phyloP scores from a whole-genome alignment of 2,329 filamentous ascomycete genomes.

The Fusarium mangiferae region DNA sequence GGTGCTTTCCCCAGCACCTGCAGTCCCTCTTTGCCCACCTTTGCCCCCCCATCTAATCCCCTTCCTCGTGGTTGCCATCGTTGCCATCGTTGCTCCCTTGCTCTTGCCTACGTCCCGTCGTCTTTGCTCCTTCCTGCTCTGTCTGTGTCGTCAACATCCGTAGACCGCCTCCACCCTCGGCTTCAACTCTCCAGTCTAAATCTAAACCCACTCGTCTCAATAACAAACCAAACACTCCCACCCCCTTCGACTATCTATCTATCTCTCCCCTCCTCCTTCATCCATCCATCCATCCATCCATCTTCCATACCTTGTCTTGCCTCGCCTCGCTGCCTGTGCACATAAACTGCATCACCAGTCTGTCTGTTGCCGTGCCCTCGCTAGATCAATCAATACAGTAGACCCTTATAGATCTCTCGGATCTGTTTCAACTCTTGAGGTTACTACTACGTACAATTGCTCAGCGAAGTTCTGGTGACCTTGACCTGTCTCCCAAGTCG shows the following conservation, averaged over 20 bases:
- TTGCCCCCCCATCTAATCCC: conserved; percentile 35
- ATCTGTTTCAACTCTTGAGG: conserved; percentile 28
- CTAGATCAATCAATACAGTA: conserved; percentile 30
- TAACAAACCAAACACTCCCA: conserved; percentile 40
- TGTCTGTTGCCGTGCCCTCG: conserved; percentile 10
- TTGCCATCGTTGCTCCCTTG: conserved; percentile 38
- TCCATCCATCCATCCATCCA: neutral
- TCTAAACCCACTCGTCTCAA: conserved; percentile 32
- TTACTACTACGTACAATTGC: conserved; percentile 24
- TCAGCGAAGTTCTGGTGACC: conserved; percentile 31
- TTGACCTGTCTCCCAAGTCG: conserved; percentile 30
- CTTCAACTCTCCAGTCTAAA: conserved; percentile 31
- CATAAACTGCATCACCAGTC: conserved; percentile 13
- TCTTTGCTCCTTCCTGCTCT: conserved; percentile 18
- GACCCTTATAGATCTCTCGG: conserved; percentile 27
- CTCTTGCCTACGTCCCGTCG: conserved; percentile 12
- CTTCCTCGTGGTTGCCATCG: conserved; percentile 33
- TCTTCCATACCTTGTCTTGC: neutral
- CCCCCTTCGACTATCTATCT: conserved; percentile 27
- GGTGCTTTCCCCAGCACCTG: conserved; percentile 33
- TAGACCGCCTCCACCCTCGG: conserved; percentile 44
- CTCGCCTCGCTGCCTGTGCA: conserved; percentile 2
- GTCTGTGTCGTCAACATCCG: conserved; percentile 38
- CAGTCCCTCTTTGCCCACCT: conserved; percentile 33
- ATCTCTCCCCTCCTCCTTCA: conserved; percentile 25